Conservation (phyloP, 2,329 filamentous ascomycete species). For the Fusarium nematophilum region DNA sequence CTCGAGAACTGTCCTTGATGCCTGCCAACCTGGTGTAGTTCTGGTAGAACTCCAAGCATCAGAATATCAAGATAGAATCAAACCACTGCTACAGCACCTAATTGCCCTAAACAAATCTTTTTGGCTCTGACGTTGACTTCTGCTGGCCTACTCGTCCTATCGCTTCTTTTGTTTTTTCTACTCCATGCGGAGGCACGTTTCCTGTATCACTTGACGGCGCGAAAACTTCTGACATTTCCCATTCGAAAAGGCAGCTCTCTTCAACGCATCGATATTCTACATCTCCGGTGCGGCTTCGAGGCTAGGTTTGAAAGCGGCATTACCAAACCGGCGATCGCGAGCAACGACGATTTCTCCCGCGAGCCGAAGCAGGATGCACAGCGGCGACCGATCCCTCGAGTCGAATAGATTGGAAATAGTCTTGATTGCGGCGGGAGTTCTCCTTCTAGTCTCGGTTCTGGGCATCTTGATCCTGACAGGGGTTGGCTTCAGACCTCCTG, state of each 20-base stretch:
- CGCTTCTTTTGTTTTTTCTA: not conserved
- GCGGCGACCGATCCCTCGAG: slow-evolving; percentile 40
- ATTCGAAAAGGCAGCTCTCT: not conserved
- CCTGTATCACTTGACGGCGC: slow-evolving; percentile 10
- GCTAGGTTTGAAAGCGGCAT: slow-evolving; percentile 14
- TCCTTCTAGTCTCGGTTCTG: slow-evolving; percentile 49
- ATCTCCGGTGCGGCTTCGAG: not conserved
- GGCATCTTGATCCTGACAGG: slow-evolving; percentile 48
- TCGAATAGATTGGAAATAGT: slow-evolving; percentile 49
- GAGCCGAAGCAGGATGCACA: slow-evolving; percentile 36
- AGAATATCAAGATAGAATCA: no score
- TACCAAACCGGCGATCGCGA: not conserved
- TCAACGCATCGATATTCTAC: not conserved
- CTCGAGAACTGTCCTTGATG: slow-evolving; percentile 1
- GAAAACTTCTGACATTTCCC: not conserved
- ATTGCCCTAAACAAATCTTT: slow-evolving; percentile 1
- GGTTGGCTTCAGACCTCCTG: slow-evolving; percentile 34
- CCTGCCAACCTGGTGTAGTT: not conserved
- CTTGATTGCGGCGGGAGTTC: slow-evolving; percentile 47
- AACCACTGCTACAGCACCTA: no score
- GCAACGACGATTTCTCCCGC: not conserved
- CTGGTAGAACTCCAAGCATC: no score
- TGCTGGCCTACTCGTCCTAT: not conserved
- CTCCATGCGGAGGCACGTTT: slow-evolving; percentile 17
- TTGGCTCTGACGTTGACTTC: not conserved